These are phyloP conservation scores for Pestalotiopsis fici DNA, from an alignment of 2,329 filamentous ascomycete species.

Conservation along the genomic window DNA sequence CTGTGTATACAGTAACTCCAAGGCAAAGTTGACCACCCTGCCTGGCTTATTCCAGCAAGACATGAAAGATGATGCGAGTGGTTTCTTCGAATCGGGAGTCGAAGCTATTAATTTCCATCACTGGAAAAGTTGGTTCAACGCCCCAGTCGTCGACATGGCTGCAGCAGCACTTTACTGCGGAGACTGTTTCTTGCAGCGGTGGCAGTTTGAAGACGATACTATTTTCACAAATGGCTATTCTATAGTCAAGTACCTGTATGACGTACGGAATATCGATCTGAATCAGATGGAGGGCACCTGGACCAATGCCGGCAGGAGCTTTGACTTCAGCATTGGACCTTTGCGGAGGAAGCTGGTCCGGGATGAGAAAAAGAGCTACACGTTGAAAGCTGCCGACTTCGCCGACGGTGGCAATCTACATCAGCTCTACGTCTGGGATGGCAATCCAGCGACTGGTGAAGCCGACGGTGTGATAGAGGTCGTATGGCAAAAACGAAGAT, in stretches of 20 bases:
- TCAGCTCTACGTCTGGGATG: constrained; percentile 56
- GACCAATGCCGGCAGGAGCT: constrained; percentile 45
- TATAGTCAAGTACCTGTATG: constrained; percentile 47
- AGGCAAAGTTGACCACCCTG: constrained; percentile 55
- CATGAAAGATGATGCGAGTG: constrained; percentile 53
- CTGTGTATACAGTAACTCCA: constrained; percentile 57
- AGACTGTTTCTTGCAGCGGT: constrained; percentile 59
- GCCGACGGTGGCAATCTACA: constrained; percentile 43
- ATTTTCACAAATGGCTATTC: constrained; percentile 63
- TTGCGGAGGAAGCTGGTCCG: constrained; percentile 37
- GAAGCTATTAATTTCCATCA: constrained; percentile 61
- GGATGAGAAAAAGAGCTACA: constrained; percentile 53
- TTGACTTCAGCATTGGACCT: constrained; percentile 55
- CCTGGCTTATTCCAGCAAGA: constrained; percentile 60
- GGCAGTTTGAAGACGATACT: constrained; percentile 45
- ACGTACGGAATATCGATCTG: constrained; percentile 40
- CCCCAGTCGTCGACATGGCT: constrained; percentile 51
- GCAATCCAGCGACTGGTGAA: constrained; percentile 37
- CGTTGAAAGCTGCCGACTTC: constrained; percentile 44
- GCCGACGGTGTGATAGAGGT: constrained; percentile 51
- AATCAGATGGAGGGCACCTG: constrained; percentile 56
- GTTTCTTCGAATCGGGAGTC: constrained; percentile 60
- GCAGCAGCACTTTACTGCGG: constrained; percentile 54
- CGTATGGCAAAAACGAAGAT: constrained; percentile 41
- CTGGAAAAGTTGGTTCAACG: constrained; percentile 63